phyloP scores from a whole-genome alignment of 305 asterid species.

The Solanum hybrid region DNA sequence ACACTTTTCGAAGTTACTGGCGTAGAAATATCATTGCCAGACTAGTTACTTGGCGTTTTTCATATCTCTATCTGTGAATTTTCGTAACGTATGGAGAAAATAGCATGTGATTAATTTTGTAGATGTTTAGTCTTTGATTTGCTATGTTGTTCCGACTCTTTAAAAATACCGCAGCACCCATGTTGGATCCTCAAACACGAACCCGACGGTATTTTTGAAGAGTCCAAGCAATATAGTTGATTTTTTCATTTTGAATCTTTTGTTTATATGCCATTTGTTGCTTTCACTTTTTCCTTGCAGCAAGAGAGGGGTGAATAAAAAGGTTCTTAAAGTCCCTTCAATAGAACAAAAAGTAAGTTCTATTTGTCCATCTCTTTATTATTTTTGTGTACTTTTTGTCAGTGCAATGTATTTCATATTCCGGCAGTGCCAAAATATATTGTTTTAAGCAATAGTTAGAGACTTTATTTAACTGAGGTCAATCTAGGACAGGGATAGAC shows the following conservation, averaged over 20 bases:
- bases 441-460: neutral
- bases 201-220: neutral
- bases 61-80: neutral
- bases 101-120: neutral
- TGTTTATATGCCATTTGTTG: conserved; percentile 11
- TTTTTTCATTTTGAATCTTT: conserved; percentile 1
- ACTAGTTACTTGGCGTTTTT: neutral
- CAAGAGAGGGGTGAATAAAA: conserved; percentile 96
- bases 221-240: neutral
- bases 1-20: neutral
- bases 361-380: neutral
- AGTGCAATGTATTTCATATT: neutral
- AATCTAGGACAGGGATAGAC: neutral
- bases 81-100: neutral
- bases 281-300: conserved; percentile 45
- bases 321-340: conserved; percentile 95
- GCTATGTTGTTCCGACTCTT: neutral
- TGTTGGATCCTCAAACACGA: neutral
- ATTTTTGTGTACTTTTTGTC: neutral
- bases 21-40: neutral
- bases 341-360: conserved; percentile 78
- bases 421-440: neutral
- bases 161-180: neutral
- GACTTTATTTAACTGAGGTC: neutral
- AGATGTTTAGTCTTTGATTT: neutral